Base-by-base conservation (phyloP, 2,329 filamentous ascomycete genomes). In the Helotiales sp. region DNA sequence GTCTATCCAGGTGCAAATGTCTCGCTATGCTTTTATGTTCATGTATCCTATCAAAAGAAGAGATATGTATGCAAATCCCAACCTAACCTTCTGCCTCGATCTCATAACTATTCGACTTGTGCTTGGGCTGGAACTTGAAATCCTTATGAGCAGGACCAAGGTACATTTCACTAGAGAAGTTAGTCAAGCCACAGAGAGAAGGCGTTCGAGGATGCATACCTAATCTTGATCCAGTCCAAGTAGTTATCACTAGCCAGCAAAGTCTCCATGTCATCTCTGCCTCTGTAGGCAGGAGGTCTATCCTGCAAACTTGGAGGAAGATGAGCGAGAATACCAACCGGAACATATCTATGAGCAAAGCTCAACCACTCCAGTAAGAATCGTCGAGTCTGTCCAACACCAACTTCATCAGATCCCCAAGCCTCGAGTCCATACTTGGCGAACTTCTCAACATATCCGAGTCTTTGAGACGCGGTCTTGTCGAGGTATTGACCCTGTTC, bases 151-250 rank as follows among this genome's bases (percentile, higher is more conserved):
- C 92, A 54, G 93, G 93, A 7, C 96, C 96, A 20, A 99, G 85
- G 83, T 96, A 99, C 93, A 99, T 98, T 78, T 99, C 96, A 79
- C 95, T 97, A 26, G 34, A 26, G 37, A 61, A 11, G 55, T 69
- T 49, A 75, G 64, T 43, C 62, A 63, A 10, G 13, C n/a, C 22
- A 24, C 10, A 26, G 6, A 15, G 2, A 20, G 4, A 17, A 43
- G 10, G 47, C 2, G 8, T 20, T 59, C 32, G 61, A 6, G 17
- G 26, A n/a, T 57, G 84, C 88, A 79, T 86, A 96, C 93, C 90
- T 96, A 75, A 99, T 96, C 83, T 97, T 98, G 79, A 99, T 93
- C 96, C 96, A 99, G 79, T 99, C 96, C 81, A 91, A 91, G 82
- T 97, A 97, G 80, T 98, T 93, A 70, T 88, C 87, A 80, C 93